Conservation (phyloP, 1,139 yeast genomes). For the Saccharomycopsis hybrid region DNA sequence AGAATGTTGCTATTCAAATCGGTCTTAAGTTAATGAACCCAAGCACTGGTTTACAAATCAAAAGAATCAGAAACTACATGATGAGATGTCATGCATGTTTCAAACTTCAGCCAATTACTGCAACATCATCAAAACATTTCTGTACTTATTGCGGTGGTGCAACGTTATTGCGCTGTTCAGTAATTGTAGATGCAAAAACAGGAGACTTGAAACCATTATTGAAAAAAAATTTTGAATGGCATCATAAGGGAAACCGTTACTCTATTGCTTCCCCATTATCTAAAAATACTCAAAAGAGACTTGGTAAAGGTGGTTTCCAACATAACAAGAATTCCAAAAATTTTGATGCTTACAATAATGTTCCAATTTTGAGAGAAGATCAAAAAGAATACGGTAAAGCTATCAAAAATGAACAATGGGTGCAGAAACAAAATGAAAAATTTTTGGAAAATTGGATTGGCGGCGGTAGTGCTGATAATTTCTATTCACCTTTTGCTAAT, state of each 20-base stretch:
- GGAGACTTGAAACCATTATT: constrained; percentile 88
- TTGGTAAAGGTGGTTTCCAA: constrained; percentile 68
- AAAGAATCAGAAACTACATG: constrained; percentile 85
- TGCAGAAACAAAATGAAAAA: constrained; percentile 79
- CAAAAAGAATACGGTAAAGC: constrained; percentile 91
- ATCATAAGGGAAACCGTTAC: constrained; percentile 76
- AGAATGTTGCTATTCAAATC: constrained; percentile 86
- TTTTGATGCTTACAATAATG: constrained; percentile 35
- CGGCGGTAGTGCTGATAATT: constrained; percentile 89
- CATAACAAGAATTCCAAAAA: constrained; percentile 57
- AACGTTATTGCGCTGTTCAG: constrained; percentile 85
- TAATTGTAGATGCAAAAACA: constrained; percentile 68
- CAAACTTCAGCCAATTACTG: constrained; percentile 67
- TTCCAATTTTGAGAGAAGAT: constrained; percentile 71
- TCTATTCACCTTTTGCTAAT: constrained; percentile 79
- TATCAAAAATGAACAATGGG: constrained; percentile 82
- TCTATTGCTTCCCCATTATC: constrained; percentile 71
- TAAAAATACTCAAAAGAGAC: constrained; percentile 52
- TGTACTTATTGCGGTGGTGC: constrained; percentile 97
- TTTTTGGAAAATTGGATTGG: constrained; percentile 84
- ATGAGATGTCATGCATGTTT: constrained; percentile 97
- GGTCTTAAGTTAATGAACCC: constrained; percentile 83
- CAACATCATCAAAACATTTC: constrained; percentile 75
- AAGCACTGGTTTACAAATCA: constrained; percentile 78
- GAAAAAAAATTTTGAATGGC: constrained; percentile 91